Evolutionary conservation across 306 rosid species (phyloP).

Genomic region (Carpinus viminea): DNA sequence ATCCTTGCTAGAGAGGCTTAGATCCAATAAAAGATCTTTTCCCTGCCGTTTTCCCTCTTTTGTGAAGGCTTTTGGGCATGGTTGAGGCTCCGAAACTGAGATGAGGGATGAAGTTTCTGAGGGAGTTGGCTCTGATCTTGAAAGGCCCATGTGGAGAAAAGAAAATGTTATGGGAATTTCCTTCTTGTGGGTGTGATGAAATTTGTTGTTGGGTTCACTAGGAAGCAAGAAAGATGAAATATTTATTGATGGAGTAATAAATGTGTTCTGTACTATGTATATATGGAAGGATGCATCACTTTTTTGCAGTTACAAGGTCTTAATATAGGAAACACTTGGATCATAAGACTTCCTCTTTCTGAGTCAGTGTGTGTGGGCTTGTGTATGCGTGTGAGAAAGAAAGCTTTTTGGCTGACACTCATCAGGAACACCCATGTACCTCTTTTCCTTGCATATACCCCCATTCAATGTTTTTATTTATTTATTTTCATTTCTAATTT

Average conservation of each 20-base stretch:
- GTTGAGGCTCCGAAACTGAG: slow-evolving; percentile 36
- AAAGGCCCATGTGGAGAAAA: slow-evolving; percentile 37
- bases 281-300: slow-evolving; percentile 44
- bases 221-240: slow-evolving; percentile 24
- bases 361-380: slow-evolving; percentile 18
- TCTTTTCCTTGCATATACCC: slow-evolving; percentile 34
- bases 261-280: slow-evolving; percentile 36
- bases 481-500: slow-evolving; percentile 2
- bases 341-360: slow-evolving; percentile 32
- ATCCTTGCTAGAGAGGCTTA: slow-evolving; percentile 58
- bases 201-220: slow-evolving; percentile 28
- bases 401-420: slow-evolving; percentile 46
- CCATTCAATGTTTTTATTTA: slow-evolving; percentile 25
- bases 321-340: slow-evolving; percentile 55
- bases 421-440: slow-evolving; percentile 37
- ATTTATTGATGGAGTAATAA: slow-evolving; percentile 39
- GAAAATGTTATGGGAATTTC: slow-evolving; percentile 20
- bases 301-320: slow-evolving; percentile 76
- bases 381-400: slow-evolving; percentile 3
- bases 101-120: slow-evolving; percentile 46
- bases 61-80: slow-evolving; percentile 29
- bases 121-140: slow-evolving; percentile 34
- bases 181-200: slow-evolving; percentile 17
- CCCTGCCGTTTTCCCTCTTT: slow-evolving; percentile 1
- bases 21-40: slow-evolving; percentile 54